Evolutionary conservation across 768 basidiomycete species (phyloP).

Genomic region (Pleurotus tuber-regium): DNA sequence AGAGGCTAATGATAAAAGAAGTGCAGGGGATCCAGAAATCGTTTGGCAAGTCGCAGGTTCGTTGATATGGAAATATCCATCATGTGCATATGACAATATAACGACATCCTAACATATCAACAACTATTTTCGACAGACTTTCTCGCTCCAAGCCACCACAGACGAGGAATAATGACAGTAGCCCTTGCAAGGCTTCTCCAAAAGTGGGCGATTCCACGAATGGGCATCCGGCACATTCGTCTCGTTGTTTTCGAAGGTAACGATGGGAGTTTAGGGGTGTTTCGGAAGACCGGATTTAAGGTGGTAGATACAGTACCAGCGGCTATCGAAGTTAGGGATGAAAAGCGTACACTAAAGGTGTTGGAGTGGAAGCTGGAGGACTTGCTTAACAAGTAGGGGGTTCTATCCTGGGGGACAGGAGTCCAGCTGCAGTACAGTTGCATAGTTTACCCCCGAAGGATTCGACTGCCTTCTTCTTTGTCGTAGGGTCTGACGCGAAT

Average conservation of each 20-base stretch:
- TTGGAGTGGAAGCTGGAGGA: constrained; percentile 12
- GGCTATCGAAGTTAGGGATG: constrained; percentile 3
- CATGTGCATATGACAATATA: no score
- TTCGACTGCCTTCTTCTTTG: no score
- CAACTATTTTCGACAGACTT: constrained; percentile 49
- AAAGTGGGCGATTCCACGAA: constrained; percentile 46
- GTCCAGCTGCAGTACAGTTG: no score
- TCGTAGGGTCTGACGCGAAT: no score
- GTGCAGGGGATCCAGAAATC: constrained; percentile 42
- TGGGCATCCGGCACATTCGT: constrained; percentile 37
- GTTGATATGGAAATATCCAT: constrained; percentile 1
- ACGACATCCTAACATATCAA: background rate
- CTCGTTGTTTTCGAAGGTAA: constrained; percentile 24
- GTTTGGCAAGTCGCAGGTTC: constrained; percentile 53
- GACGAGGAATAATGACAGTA: constrained; percentile 52
- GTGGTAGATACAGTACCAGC: background rate
- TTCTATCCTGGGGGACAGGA: no score
- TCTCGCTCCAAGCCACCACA: constrained; percentile 47
- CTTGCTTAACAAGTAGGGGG: no score
- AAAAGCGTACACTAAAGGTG: constrained; percentile 4
- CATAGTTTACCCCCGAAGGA: no score
- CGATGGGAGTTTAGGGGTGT: constrained; percentile 13
- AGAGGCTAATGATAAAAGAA: constrained; percentile 33
- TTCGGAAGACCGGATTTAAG: constrained; percentile 13
- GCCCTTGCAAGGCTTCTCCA: constrained; percentile 39